Evolutionary conservation across 225 moss, liverwort and hornwort species (phyloP).

Genomic region (Physcomitrium patens): DNA sequence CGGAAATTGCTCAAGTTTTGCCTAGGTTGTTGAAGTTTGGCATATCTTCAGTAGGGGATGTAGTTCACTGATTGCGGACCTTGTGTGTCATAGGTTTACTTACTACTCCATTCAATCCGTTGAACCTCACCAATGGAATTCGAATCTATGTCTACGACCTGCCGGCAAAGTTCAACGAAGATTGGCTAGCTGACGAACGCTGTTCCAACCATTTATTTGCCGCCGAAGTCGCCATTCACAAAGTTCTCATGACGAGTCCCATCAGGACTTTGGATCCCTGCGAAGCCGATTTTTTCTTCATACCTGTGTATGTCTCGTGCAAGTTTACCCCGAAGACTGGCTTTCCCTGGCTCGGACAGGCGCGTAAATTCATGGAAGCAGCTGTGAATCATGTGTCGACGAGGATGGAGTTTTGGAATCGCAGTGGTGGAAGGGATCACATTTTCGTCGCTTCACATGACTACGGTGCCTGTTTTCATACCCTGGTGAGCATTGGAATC

Average conservation of each 20-base stretch:
- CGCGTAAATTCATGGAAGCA: constrained; percentile 61
- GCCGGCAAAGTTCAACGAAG: constrained; percentile 71
- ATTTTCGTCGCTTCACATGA: constrained; percentile 93
- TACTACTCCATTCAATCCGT: constrained; percentile 44
- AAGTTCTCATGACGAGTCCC: constrained; percentile 60
- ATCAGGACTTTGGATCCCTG: constrained; percentile 73
- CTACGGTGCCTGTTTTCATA: constrained; percentile 91
- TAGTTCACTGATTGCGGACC: constrained; percentile 15
- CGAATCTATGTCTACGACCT: constrained; percentile 81
- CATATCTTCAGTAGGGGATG: not conserved
- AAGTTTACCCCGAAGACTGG: constrained; percentile 84
- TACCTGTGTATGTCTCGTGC: constrained; percentile 94
- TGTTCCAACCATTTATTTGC: constrained; percentile 92
- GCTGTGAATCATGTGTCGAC: constrained; percentile 76
- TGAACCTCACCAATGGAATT: constrained; percentile 58
- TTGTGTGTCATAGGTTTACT: constrained; percentile 31
- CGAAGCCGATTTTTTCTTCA: constrained; percentile 85
- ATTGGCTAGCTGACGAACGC: constrained; percentile 84
- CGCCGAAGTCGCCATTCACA: constrained; percentile 91
- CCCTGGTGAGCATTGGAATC: constrained; percentile 46
- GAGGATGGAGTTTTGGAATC: constrained; percentile 80
- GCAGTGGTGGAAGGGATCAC: constrained; percentile 82
- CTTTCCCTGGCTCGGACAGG: constrained; percentile 80
- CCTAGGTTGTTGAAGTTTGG: not conserved
- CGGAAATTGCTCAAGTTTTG: not conserved